These are phyloP conservation scores for Fusarium annulatum DNA, from an alignment of 2,329 filamentous ascomycete genomes.

Conservation along the genomic window DNA sequence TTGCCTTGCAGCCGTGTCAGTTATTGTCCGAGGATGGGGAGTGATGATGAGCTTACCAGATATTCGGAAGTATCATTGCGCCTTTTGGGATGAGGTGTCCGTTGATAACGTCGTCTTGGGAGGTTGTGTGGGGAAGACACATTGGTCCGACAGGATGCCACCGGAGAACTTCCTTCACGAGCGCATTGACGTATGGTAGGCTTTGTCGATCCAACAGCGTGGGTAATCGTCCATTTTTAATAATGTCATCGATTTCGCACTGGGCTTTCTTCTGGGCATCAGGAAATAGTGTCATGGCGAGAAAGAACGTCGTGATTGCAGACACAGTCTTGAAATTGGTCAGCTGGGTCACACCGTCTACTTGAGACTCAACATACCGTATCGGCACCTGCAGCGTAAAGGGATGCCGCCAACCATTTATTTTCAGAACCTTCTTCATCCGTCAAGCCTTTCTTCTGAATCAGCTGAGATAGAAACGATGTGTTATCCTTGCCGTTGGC, in stretches of 20 bases:
- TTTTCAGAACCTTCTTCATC: constrained; percentile 12
- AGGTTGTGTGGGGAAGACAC: constrained; percentile 53
- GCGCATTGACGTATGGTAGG: constrained; percentile 44
- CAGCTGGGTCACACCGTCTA: fast-evolving
- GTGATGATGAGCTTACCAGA: constrained; percentile 18
- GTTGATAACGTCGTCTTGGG: constrained; percentile 35
- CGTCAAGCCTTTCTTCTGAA: neutral
- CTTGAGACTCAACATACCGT: neutral
- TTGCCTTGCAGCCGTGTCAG: constrained; percentile 6
- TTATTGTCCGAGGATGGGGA: fast-evolving
- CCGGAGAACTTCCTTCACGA: constrained; percentile 44
- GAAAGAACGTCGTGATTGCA: constrained; percentile 23
- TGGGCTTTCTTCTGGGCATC: constrained; percentile 21
- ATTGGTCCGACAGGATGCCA: constrained; percentile 49
- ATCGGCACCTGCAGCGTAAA: constrained; percentile 38
- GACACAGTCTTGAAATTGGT: constrained; percentile 16
- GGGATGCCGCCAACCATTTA: constrained; percentile 30
- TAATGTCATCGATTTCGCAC: constrained; percentile 24
- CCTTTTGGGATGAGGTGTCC: constrained; percentile 39
- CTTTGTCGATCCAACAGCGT: constrained; percentile 33
- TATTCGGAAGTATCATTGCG: constrained; percentile 31
- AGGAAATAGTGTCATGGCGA: constrained; percentile 23
- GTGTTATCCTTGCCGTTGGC: constrained; percentile 1
- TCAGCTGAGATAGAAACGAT: constrained; percentile 15
- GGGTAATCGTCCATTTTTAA: constrained; percentile 43